These are phyloP conservation scores for Aspergillus sp. DNA, from an alignment of 2,329 filamentous ascomycete genomes.

Conservation along the genomic window DNA sequence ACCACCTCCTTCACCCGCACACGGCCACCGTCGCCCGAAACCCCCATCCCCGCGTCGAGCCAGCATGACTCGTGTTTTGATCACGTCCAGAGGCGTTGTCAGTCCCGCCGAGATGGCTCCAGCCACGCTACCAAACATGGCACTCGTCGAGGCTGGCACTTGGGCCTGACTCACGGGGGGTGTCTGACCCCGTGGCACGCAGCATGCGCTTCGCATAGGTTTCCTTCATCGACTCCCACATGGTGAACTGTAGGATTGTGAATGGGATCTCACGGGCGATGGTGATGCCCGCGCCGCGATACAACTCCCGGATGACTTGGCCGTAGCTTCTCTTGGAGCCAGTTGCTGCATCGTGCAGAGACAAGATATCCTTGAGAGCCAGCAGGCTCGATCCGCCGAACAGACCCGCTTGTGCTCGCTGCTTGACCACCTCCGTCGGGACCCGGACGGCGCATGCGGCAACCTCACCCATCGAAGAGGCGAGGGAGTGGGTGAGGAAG, in stretches of 20 bases:
- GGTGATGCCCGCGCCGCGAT: constrained; percentile 87
- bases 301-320: constrained; percentile 75
- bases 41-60: constrained; percentile 59
- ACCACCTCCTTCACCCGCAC: constrained; percentile 50
- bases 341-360: constrained; percentile 36
- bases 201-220: constrained; percentile 33
- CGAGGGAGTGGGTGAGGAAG: constrained; percentile 67
- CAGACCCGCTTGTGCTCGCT: constrained; percentile 84
- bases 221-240: constrained; percentile 89
- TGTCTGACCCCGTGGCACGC: constrained; percentile 22
- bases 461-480: constrained; percentile 81
- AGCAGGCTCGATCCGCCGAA: constrained; percentile 65
- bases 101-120: constrained; percentile 81
- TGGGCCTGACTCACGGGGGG: constrained; percentile 29
- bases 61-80: constrained; percentile 97
- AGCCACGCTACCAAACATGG: constrained; percentile 74
- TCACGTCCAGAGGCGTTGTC: constrained; percentile 90
- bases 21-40: constrained; percentile 38
- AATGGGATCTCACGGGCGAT: constrained; percentile 96
- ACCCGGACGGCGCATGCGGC: constrained; percentile 89
- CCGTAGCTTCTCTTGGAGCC: constrained; percentile 36
- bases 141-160: constrained; percentile 72
- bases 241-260: constrained; percentile 92
- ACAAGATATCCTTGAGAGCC: constrained; percentile 67
- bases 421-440: constrained; percentile 95